Conservation (phyloP, 116 monocot species). For the Iris pallida region DNA sequence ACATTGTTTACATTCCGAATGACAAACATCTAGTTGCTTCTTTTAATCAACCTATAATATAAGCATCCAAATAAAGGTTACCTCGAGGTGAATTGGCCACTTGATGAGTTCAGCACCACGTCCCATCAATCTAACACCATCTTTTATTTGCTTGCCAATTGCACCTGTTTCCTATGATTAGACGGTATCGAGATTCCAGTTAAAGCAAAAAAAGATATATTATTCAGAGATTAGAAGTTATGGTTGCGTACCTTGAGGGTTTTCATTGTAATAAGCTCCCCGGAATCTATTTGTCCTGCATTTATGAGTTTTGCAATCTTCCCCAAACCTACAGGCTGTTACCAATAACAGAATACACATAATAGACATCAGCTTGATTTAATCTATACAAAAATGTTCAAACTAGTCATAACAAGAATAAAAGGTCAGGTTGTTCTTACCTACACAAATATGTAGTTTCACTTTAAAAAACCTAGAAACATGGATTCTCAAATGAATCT, state of each 20-base stretch:
- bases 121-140: slow-evolving; percentile 92
- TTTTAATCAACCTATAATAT: no score
- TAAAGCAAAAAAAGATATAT: not conserved
- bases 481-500: no score
- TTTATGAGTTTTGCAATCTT: slow-evolving; percentile 95
- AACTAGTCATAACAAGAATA: no score
- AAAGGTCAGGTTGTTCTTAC: no score
- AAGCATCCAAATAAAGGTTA: slow-evolving; percentile 6
- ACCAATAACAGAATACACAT: not conserved
- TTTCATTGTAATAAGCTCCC: slow-evolving; percentile 96
- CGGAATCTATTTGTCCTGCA: slow-evolving; percentile 91
- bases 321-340: slow-evolving; percentile 86
- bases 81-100: slow-evolving; percentile 99
- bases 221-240: not conserved
- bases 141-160: slow-evolving; percentile 94
- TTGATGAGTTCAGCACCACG: slow-evolving; percentile 88
- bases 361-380: not conserved
- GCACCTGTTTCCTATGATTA: slow-evolving; percentile 72
- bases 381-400: no score
- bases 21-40: no score
- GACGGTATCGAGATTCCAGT: not conserved
- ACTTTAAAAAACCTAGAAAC: no score
- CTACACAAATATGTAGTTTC: no score
- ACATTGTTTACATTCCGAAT: no score
- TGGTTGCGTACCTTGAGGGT: slow-evolving; percentile 66